phyloP scores from a whole-genome alignment of 306 rosid species.

The Malus orientalis region DNA sequence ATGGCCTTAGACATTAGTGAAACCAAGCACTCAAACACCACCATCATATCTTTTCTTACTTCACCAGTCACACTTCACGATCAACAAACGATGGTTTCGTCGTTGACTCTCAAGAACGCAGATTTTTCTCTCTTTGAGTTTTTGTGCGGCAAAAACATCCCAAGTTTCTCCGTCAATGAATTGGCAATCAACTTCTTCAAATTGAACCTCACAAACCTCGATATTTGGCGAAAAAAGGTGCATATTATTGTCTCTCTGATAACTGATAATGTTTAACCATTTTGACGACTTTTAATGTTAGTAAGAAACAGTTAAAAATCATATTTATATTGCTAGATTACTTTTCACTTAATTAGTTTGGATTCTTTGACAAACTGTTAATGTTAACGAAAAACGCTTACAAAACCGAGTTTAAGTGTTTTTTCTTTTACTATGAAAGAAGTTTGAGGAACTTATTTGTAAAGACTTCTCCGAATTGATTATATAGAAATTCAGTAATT shows the following conservation, averaged over 20 bases:
- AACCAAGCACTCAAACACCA: neutral
- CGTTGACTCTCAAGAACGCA: neutral
- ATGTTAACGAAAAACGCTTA: no score
- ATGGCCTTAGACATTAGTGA: neutral
- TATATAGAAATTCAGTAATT: no score
- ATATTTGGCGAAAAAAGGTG: neutral
- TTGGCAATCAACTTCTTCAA: constrained; percentile 21
- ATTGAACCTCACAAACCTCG: neutral
- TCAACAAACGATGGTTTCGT: constrained; percentile 8
- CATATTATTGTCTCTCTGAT: neutral
- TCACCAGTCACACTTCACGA: neutral
- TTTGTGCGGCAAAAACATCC: constrained; percentile 16
- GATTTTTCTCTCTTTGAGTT: constrained; percentile 33
- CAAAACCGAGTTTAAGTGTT: no score
- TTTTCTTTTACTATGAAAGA: no score
- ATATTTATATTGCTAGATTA: no score
- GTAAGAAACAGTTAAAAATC: neutral
- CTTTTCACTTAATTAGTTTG: no score
- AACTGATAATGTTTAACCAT: neutral
- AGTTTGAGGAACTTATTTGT: no score
- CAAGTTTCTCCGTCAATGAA: constrained; percentile 30
- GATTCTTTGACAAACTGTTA: no score
- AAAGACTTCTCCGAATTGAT: no score
- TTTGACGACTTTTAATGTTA: neutral
- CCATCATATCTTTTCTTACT: constrained; percentile 34